Evolutionary conservation across 345 rosid species (phyloP), one percentile per base, ranked within the genome.

Genomic region (Aurinia saxatilis): DNA sequence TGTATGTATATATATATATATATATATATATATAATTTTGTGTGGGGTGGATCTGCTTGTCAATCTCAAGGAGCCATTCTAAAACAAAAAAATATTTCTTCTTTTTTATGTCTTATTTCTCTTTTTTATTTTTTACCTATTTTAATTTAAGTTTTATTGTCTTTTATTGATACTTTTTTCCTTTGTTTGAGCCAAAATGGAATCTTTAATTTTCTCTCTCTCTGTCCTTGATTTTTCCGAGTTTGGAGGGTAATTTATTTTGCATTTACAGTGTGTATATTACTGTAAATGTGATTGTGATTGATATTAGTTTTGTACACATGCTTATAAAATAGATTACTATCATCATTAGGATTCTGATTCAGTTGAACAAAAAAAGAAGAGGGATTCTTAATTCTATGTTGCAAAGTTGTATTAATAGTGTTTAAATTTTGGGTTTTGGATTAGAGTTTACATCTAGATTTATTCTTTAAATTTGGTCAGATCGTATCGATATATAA

Each of bases 51-150:
- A 85, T 81, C 83, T 82, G 78, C 82, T 80, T 83, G 77, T 80
- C 86, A 74, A 79, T 85, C 86, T 83, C 86, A 76, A 83, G 86
- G 77, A 68, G 80, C 54, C 74, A 59, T 75, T 79, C 51, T 55
- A 16, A 38, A 46, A 19, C n/a, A n/a, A n/a, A n/a, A n/a, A n/a
- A n/a, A n/a, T n/a, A n/a, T n/a, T n/a, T n/a, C n/a, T n/a, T n/a
- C n/a, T n/a, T n/a, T n/a, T n/a, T n/a, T n/a, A n/a, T n/a, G n/a
- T n/a, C n/a, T n/a, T 47, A 10, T 45, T 21, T 12, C 8, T 18
- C 16, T 48, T 40, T 18, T 58, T 27, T 9, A 8, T 10, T 59
- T 13, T 48, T 33, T 52, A 21, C 11, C 8, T 60, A 33, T 48
- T 56, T 60, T 67, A 70, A 44, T 33, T 63, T 51, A 23, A 19